Evolutionary conservation across 306 rosid species (phyloP), one percentile per base, ranked within the genome.

Genomic region (Fragaria vesca): DNA sequence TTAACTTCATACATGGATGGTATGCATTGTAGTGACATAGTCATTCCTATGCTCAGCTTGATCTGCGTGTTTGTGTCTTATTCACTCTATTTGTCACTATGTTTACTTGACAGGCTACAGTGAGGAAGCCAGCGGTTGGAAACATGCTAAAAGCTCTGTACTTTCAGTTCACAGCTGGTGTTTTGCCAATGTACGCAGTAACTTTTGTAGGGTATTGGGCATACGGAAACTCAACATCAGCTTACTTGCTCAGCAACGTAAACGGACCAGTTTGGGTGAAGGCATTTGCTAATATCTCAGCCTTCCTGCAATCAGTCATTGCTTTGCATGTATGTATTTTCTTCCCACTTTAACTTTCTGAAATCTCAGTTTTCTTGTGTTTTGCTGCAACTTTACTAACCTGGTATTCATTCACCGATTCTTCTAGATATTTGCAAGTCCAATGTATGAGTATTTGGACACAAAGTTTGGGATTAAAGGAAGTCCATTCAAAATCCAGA

Each of bases 191-290:
- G 87, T 95, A 88, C 84, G 85, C 89, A 16, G 93, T 93, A 47
- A 86, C 94, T 48, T 95, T 95, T 71, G 72, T 83, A 26, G 97
- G 97, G 7, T 94, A 95, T 81, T 95, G 99, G 99, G 99, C 99
- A 40, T 95, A 93, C 79, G 99, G 97, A 82, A 86, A 91, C 66
- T 84, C 91, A 43, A 88, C 97, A 62, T 67, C 88, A 47, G 48
- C 93, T 73, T 95, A 87, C 80, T 84, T 95, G 88, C 83, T 95
- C 85, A 93, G 81, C 75, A 91, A 67, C 73, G 97, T 91, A 77
- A 79, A 80, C 3, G 97, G 99, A 83, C 96, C 97, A 8, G 79
- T 86, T 52, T 95, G 99, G 99, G 78, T 86, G 51, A 95, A 87
- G 80, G 90, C 89, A 65, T 30, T 76, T 54, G 97, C 97, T 68